Conservation (phyloP, 305 asterid genomes). For the Fraxinus sp. region DNA sequence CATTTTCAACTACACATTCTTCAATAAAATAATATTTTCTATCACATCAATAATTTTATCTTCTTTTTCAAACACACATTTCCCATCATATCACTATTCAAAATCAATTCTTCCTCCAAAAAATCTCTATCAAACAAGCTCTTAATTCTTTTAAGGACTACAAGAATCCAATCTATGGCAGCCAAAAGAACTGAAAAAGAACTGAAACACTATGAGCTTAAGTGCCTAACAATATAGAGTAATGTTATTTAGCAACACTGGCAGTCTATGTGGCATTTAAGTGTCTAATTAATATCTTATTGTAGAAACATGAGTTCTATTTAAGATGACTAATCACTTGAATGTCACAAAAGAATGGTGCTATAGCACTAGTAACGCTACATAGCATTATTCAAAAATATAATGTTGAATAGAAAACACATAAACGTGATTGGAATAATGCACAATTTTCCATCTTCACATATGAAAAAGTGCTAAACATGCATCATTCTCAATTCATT, state of each 20-base stretch:
- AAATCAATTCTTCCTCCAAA: too few relatives aligned
- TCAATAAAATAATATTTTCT: too few relatives aligned
- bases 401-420: neutral
- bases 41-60: too few relatives aligned
- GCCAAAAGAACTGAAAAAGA: neutral
- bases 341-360: neutral
- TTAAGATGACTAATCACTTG: neutral
- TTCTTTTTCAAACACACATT: too few relatives aligned
- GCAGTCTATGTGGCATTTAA: neutral
- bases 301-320: neutral
- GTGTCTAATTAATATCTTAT: neutral
- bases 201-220: neutral
- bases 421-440: neutral
- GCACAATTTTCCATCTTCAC: neutral
- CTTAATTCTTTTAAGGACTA: neutral
- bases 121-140: too few relatives aligned
- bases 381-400: neutral
- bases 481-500: neutral
- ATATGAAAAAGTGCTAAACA: neutral
- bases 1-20: too few relatives aligned
- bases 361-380: neutral
- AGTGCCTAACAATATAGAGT: neutral
- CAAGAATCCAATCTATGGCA: neutral
- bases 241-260: neutral
- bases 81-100: too few relatives aligned